These are phyloP conservation scores for Mycena galericulata DNA, from an alignment of 768 basidiomycete species.

Conservation along the genomic window DNA sequence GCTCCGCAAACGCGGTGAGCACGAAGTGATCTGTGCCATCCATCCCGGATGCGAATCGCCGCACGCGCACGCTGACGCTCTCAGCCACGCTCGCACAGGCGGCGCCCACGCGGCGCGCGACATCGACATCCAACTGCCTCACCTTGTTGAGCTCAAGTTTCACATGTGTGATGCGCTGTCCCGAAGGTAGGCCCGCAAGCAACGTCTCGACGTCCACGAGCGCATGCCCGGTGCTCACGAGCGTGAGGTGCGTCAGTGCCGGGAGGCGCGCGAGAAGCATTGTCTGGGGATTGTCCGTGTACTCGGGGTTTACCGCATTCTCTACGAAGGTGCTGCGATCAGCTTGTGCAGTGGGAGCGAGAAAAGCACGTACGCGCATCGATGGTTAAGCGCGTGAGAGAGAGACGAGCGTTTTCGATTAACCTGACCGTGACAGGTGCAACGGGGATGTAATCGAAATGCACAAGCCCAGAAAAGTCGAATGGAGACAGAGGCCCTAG, in stretches of 20 bases:
- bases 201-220: background rate
- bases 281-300: background rate
- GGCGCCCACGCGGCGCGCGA: background rate
- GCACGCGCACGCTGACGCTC: slow-evolving; percentile 1
- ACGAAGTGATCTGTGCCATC: background rate
- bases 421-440: background rate
- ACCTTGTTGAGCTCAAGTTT: background rate
- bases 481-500: background rate
- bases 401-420: background rate
- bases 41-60: background rate
- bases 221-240: background rate
- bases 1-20: background rate
- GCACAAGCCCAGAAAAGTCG: background rate
- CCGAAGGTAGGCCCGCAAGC: background rate
- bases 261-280: slow-evolving; percentile 1
- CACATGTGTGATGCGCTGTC: background rate
- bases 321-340: background rate
- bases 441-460: background rate
- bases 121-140: background rate
- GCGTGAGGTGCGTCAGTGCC: slow-evolving; percentile 8
- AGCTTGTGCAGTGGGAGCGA: no score
- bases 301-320: background rate
- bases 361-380: slow-evolving; percentile 4
- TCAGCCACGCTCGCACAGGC: background rate
- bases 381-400: background rate